Percentiles rank a stretch among this genome's conserved stretches.
Evolutionary conservation across 1,284 basidiomycete genomes (phyloP).

Genomic region (Cutaneotrichosporon cavernicola): DNA sequence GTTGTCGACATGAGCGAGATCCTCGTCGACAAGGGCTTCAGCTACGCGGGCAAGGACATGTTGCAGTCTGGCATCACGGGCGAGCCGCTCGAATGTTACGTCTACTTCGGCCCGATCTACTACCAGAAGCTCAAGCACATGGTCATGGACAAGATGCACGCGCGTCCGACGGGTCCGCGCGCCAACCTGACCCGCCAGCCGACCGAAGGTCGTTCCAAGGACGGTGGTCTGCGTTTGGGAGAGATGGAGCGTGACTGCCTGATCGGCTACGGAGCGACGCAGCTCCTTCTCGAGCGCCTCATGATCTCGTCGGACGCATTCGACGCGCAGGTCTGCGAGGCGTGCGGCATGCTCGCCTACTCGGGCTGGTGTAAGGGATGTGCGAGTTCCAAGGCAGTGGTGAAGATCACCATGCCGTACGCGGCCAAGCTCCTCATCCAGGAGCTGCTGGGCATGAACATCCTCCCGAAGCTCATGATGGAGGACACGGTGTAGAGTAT

Average conservation of each 20-base stretch:
- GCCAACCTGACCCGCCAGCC: constrained; percentile 97
- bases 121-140: constrained; percentile 83
- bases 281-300: constrained; percentile 88
- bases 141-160: constrained; percentile 99
- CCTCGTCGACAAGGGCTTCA: constrained; percentile 92
- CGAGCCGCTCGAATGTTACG: constrained; percentile 91
- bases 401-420: constrained; percentile 95
- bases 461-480: constrained; percentile 78
- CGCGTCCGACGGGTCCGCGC: constrained; percentile 90
- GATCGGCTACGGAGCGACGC: constrained; percentile 94
- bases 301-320: constrained; percentile 99
- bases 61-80: constrained; percentile 97
- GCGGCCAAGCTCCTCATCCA: constrained; percentile 97
- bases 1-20: constrained; percentile 99
- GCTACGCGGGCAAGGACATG: constrained; percentile 97
- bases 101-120: constrained; percentile 98
- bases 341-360: constrained; percentile 95
- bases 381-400: constrained; percentile 94
- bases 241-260: constrained; percentile 98
- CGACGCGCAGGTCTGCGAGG: constrained; percentile 91
- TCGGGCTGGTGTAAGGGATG: constrained; percentile 90
- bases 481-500: constrained; percentile 55
- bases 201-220: constrained; percentile 95
- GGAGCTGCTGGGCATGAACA: constrained; percentile 96
- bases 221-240: constrained; percentile 93